Evolutionary conservation across 2,329 filamentous ascomycete genomes (phyloP), one percentile per base, ranked within the genome.

Genomic region (Aspergillus costaricaensis): DNA sequence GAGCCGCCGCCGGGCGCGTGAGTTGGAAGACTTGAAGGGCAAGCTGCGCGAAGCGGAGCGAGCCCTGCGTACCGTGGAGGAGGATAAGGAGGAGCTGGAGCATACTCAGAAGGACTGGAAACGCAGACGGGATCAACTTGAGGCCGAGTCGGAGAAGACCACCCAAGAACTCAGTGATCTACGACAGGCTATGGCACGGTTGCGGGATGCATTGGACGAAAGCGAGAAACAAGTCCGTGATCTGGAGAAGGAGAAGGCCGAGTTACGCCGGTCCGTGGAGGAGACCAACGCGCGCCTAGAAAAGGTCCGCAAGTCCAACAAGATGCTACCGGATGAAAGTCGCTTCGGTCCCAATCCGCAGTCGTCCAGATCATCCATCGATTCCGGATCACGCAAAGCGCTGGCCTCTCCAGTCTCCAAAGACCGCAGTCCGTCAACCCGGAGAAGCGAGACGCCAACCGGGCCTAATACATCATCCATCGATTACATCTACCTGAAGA

Each of bases 221-320:
- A 94, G 90, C 38, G 95, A 99, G 77, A 88, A 85, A 72, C 91
- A 96, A 75, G 87, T 91, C 0, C 85, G 88, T 30, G 90, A 95
- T n/a, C 82, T 91, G 5, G 93, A 97, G 75, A 91, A 88, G 77
- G 91, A 96, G 71, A 90, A 89, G 65, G 79, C 82, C 0, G 92
- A 96, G 62, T 79, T 96, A 54, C 85, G 90, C 49, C 86, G 87
- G 44, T 82, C 89, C 32, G 83, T 96, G 2, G 92, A 96, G 67
- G 93, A 97, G 66, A 86, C 88, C 27, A 88, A 89, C 65, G 81
- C 83, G 58, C 86, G 90, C 12, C 86, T 94, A 62, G 93, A 97
- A 72, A 94, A 91, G 79, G 76, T 93, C 4, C 86, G 89, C 65
- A 92, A 90, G 76, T 82, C 85, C 2, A 85, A 84, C 74, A 86